Evolutionary conservation across 805 yeast genomes (phyloP).

Genomic region (Candida patagonica): DNA sequence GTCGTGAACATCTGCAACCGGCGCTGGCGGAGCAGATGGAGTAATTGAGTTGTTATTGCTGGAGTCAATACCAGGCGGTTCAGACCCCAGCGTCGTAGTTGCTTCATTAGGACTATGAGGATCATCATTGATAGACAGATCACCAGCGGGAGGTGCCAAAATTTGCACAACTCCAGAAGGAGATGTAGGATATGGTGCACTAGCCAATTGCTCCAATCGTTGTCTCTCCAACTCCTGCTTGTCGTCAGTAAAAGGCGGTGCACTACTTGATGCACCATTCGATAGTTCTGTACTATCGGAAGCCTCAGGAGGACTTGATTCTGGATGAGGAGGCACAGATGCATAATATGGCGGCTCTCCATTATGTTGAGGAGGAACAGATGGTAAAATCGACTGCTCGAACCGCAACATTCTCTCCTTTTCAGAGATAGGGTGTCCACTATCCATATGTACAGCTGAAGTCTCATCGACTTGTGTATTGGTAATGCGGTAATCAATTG

Average conservation of each 20-base stretch:
- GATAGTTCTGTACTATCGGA: not conserved
- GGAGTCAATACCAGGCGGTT: not conserved
- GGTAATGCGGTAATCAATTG: not conserved
- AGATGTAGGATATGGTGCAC: conserved; percentile 27
- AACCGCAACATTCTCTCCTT: conserved; percentile 45
- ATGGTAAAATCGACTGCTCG: conserved; percentile 56
- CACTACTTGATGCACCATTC: conserved; percentile 2
- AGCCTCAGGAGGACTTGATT: not conserved
- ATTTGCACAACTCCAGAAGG: conserved; percentile 1
- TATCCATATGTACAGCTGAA: not conserved
- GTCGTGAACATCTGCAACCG: not conserved
- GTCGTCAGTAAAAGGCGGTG: conserved; percentile 7
- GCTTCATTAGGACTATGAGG: conserved; percentile 3
- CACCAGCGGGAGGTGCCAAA: conserved; percentile 8
- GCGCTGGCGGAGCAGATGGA: conserved; percentile 3
- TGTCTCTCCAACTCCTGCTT: conserved; percentile 33
- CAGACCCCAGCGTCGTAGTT: not conserved
- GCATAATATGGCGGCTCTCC: conserved; percentile 1
- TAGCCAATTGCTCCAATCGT: conserved; percentile 32
- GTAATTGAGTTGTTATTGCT: conserved; percentile 3
- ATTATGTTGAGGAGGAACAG: conserved; percentile 34
- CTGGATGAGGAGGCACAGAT: conserved; percentile 4
- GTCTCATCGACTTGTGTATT: not conserved
- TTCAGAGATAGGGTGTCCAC: conserved; percentile 31
- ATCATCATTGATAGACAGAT: not conserved